phyloP scores from a whole-genome alignment of 306 rosid species.

The Hippophae gyantsensis region DNA sequence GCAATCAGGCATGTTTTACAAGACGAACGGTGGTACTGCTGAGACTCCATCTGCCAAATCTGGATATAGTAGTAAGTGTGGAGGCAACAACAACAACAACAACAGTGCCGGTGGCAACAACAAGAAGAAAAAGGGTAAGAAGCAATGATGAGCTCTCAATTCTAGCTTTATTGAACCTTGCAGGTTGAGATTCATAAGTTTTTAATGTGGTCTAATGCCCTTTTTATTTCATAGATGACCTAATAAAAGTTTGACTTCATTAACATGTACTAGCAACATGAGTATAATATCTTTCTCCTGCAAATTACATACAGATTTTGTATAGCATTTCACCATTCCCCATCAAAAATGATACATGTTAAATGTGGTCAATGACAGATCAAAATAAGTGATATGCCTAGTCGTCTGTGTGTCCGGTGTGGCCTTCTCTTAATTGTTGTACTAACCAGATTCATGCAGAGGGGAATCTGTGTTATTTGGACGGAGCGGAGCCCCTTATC shows the following conservation, averaged over 20 bases:
- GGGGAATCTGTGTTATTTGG: too few relatives aligned
- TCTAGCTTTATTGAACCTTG: slow-evolving; percentile 19
- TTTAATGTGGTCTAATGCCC: slow-evolving; percentile 14
- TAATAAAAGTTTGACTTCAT: slow-evolving; percentile 24
- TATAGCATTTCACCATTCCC: slow-evolving; percentile 26
- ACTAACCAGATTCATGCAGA: too few relatives aligned
- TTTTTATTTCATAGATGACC: slow-evolving; percentile 16
- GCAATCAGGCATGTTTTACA: slow-evolving; percentile 61
- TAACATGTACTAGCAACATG: neutral
- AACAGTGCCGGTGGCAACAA: slow-evolving; percentile 29
- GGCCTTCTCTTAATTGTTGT: too few relatives aligned
- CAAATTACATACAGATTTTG: slow-evolving; percentile 11
- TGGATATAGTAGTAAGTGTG: slow-evolving; percentile 43
- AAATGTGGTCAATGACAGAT: too few relatives aligned
- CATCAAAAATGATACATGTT: neutral
- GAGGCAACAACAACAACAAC: neutral
- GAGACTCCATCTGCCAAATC: slow-evolving; percentile 54
- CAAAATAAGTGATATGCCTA: too few relatives aligned
- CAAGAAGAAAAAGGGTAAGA: slow-evolving; percentile 82
- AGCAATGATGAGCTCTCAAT: slow-evolving; percentile 56
- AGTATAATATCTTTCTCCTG: neutral
- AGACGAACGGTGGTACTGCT: slow-evolving; percentile 32
- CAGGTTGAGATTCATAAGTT: slow-evolving; percentile 13
- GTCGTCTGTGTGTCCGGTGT: too few relatives aligned
- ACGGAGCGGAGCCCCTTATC: too few relatives aligned